Base-by-base conservation (phyloP, 306 rosid species). In the Amphicarpaea edgeworthii region DNA sequence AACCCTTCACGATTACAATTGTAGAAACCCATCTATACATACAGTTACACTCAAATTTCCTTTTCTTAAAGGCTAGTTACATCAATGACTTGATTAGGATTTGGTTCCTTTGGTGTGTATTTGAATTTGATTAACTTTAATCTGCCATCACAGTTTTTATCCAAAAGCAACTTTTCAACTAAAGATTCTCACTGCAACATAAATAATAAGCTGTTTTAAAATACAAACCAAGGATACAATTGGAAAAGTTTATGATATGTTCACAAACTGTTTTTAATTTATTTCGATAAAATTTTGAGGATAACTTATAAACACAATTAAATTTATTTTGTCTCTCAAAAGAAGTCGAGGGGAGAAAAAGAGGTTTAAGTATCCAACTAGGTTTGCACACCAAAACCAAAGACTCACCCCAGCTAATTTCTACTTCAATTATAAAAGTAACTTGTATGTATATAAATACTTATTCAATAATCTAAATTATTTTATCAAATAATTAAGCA, bases 401-500 rank as follows among this genome's bases (percentile, higher is more conserved):
- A n/a, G n/a, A n/a, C n/a, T n/a, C n/a, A n/a, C n/a, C n/a, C n/a
- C n/a, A n/a, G n/a, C 30, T 10, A 1, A 11, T 54, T 54, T 54
- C 34, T 11, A 1, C 32, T 21, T 6, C n/a, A 20, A 21, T 12
- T 21, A 54, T 11, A 54, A 54, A 21, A 11, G n/a, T 1, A 23
- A 10, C 61, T 21, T 21, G 0, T 0, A 20, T 11, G 0, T 0
- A 21, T 3, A 54, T 11, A 11, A 54, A 21, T 11, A 54, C 30
- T 21, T 54, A 21, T 54, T 20, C 2, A 21, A 10, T 9, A 53
- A 12, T 38, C 50, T 19, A 38, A 19, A 37, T 17, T 34, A 37
- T 37, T 34, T 62, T 6, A 37, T 62, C 7, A 62, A 62, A 62
- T n/a, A 59, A 59, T 28, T 62, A 62, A 62, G 47, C 24, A 0